These are phyloP conservation scores for Penstemon davidsonii DNA, from an alignment of 257 asterid species.

Conservation along the genomic window DNA sequence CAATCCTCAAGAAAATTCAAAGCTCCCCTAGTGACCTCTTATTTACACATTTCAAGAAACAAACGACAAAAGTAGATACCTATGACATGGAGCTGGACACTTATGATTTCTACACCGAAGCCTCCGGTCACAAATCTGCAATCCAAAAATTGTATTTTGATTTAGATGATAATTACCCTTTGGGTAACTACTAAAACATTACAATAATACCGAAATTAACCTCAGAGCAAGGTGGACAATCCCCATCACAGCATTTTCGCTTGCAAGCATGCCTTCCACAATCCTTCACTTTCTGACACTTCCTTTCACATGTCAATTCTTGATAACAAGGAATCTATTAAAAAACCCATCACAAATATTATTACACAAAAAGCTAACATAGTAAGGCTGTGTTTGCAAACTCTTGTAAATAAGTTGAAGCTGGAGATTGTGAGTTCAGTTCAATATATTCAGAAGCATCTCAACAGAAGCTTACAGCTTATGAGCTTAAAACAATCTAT, in stretches of 20 bases:
- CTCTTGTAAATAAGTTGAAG: too few species aligned
- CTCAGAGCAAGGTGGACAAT: slow-evolving; percentile 96
- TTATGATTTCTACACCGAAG: slow-evolving; percentile 96
- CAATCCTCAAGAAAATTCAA: background rate
- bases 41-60: slow-evolving; percentile 18
- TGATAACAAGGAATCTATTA: slow-evolving; percentile 90
- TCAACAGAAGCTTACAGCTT: too few species aligned
- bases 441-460: too few species aligned
- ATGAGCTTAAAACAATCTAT: too few species aligned
- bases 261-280: slow-evolving; percentile 92
- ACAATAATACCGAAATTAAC: slow-evolving; percentile 35
- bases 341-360: slow-evolving; percentile 35
- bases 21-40: slow-evolving; percentile 16
- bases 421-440: too few species aligned
- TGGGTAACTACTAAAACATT: background rate
- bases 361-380: background rate
- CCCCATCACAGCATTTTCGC: slow-evolving; percentile 96
- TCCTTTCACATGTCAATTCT: slow-evolving; percentile 91
- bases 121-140: slow-evolving; percentile 85
- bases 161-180: slow-evolving; percentile 6
- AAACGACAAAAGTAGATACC: slow-evolving; percentile 43
- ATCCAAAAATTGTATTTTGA: slow-evolving; percentile 18
- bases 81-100: slow-evolving; percentile 96
- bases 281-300: slow-evolving; percentile 77
- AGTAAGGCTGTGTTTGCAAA: too few species aligned